Evolutionary conservation across 2,329 filamentous ascomycete species (phyloP), one percentile per base, ranked within the genome.

Genomic region (Talaromyces sp.): DNA sequence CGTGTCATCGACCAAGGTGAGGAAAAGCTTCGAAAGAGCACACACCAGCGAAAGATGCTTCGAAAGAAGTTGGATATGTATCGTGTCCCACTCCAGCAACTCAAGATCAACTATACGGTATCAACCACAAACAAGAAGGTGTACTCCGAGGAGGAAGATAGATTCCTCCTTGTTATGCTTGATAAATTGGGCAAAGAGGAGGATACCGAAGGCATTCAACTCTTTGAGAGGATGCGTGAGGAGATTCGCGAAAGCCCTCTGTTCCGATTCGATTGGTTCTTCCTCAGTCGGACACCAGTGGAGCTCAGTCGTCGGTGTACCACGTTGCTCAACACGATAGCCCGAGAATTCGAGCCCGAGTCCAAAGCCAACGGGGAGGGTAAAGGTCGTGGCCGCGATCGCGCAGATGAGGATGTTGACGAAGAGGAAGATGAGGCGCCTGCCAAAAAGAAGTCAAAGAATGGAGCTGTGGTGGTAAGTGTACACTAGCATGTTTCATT

Each of bases 91-190:
- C 84, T 99, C 16, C 95, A 99, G 76, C 95, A 99, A 77, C 87
- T 99, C 71, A 96, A 96, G 82, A 92, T 99, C 81, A 98, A 96
- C 79, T 99, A 99, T 78, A 96, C 93, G 0, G 95, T 99, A 31
- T 96, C 92, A 6, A 99, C 95, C 1, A 99, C 96, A 9, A 99
- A 99, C 85, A 99, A 99, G 82, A 99, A 99, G 81, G 93, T 99
- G 0, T 99, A 99, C 75, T 98, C 93, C 0, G 96, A 99, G 74
- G 95, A 99, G 73, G 95, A 99, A 76, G 95, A 99, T 73, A 87
- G 95, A 3, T 99, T 99, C 79, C 79, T 99, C 59, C 83, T 99
- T 37, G 93, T 99, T 57, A 89, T 97, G 79, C 83, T 99, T 5
- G 92, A 99, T 78, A 91, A 89, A 75, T 90, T 92, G 69, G 95